phyloP scores from a whole-genome alignment of 257 asterid species.

The Nicotiana sylvestris region DNA sequence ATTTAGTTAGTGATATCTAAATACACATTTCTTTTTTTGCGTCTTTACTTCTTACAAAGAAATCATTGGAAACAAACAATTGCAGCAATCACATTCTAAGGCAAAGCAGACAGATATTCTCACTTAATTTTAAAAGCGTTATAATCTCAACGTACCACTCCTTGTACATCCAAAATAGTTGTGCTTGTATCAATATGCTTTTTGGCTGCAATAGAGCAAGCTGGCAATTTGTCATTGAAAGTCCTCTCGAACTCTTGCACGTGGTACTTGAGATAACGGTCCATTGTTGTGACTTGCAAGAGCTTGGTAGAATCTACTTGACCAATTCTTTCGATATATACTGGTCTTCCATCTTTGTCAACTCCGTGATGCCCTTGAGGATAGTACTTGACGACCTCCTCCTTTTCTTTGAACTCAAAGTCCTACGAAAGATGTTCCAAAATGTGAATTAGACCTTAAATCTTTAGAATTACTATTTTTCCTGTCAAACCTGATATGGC shows the following conservation, averaged over 20 bases:
- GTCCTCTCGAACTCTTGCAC: slow-evolving; percentile 95
- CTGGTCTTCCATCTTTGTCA: slow-evolving; percentile 90
- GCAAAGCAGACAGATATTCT: not conserved
- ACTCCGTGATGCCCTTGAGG: slow-evolving; percentile 97
- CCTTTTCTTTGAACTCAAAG: slow-evolving; percentile 76
- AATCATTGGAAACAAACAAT: not conserved
- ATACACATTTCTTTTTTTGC: not conserved
- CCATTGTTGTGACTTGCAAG: slow-evolving; percentile 82
- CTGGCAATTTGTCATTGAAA: slow-evolving; percentile 74
- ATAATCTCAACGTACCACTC: slow-evolving; percentile 59
- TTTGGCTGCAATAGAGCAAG: slow-evolving; percentile 84
- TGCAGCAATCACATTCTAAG: not conserved
- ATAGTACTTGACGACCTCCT: slow-evolving; percentile 79
- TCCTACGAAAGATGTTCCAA: slow-evolving; percentile 32
- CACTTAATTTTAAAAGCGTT: not conserved
- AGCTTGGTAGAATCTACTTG: slow-evolving; percentile 86
- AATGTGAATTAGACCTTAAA: not conserved
- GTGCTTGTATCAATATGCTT: slow-evolving; percentile 94
- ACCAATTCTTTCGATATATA: slow-evolving; percentile 83
- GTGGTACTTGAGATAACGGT: slow-evolving; percentile 79
- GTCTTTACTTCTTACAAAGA: not conserved
- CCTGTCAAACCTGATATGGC: too few relatives aligned
- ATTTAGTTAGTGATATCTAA: too few relatives aligned
- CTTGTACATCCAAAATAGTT: slow-evolving; percentile 94
- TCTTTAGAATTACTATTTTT: not conserved